Percentiles rank a stretch among this genome's conserved stretches.
These are phyloP conservation scores for Wakefieldia striispora DNA, from an alignment of 768 basidiomycete species.

Conservation along the genomic window DNA sequence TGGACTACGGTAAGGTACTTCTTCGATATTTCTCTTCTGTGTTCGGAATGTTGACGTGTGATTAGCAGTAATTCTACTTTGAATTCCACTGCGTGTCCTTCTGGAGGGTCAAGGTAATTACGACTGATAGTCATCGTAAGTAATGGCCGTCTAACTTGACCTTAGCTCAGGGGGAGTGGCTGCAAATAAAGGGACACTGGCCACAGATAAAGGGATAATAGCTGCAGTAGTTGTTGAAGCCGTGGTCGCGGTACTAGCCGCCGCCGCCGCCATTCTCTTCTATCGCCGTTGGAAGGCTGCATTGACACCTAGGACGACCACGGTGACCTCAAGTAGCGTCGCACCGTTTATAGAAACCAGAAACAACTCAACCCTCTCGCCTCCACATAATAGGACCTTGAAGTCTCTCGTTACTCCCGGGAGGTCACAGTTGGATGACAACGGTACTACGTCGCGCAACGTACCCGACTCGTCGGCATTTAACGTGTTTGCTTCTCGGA, in stretches of 20 bases:
- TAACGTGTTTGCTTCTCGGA: neutral
- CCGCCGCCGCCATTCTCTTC: conserved; percentile 15
- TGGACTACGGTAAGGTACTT: conserved; percentile 2
- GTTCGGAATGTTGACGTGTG: no score
- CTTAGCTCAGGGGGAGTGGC: conserved; percentile 23
- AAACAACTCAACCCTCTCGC: conserved; percentile 1
- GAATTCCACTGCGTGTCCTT: no score
- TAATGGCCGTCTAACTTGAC: neutral
- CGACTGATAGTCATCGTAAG: no score
- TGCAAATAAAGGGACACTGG: no score
- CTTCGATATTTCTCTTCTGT: no score
- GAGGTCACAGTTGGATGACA: neutral
- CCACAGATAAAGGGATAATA: no score
- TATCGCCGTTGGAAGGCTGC: conserved; percentile 23
- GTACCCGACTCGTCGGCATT: neutral
- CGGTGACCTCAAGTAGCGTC: neutral
- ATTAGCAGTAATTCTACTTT: no score
- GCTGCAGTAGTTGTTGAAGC: conserved; percentile 21
- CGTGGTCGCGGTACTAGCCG: conserved; percentile 13
- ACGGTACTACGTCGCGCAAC: neutral
- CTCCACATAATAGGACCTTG: neutral
- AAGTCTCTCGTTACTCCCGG: neutral
- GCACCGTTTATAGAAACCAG: conserved; percentile 7
- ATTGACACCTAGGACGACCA: conserved; percentile 1
- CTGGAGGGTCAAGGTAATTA: no score